These are phyloP conservation scores for Xylaria sp. DNA, from an alignment of 2,329 filamentous ascomycete species.

Conservation along the genomic window DNA sequence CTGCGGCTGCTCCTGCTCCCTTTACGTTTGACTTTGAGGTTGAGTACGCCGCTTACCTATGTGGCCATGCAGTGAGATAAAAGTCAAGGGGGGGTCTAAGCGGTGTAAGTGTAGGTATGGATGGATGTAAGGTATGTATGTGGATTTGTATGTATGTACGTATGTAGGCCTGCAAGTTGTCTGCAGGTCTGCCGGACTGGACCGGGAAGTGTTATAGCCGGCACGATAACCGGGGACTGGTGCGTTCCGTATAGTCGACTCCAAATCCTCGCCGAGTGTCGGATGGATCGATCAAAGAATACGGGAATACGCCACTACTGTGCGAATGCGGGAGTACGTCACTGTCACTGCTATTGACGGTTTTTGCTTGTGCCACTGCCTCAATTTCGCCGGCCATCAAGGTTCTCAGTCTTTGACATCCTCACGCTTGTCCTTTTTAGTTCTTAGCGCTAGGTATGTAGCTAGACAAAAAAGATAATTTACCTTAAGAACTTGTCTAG, in stretches of 20 bases:
- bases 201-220: background rate
- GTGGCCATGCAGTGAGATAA: slow-evolving; percentile 15
- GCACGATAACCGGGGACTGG: background rate
- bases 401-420: background rate
- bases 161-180: too few relatives aligned
- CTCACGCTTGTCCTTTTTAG: background rate
- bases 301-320: slow-evolving; percentile 3
- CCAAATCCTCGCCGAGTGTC: slow-evolving; percentile 34
- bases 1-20: background rate
- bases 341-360: background rate
- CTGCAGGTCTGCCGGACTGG: background rate
- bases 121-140: too few relatives aligned
- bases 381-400: background rate
- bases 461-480: background rate
- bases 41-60: too few relatives aligned
- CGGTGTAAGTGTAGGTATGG: background rate
- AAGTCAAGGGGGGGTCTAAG: slow-evolving; percentile 23
- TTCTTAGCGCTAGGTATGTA: background rate
- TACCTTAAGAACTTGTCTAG: background rate
- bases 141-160: too few relatives aligned
- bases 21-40: background rate
- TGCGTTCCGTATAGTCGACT: slow-evolving; percentile 12
- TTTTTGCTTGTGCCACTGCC: background rate
- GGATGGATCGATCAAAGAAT: slow-evolving; percentile 25
- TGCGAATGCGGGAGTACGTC: background rate